Evolutionary conservation across 1,284 basidiomycete species (phyloP), one percentile per base, ranked within the genome.

Genomic region (Meira nashicola): DNA sequence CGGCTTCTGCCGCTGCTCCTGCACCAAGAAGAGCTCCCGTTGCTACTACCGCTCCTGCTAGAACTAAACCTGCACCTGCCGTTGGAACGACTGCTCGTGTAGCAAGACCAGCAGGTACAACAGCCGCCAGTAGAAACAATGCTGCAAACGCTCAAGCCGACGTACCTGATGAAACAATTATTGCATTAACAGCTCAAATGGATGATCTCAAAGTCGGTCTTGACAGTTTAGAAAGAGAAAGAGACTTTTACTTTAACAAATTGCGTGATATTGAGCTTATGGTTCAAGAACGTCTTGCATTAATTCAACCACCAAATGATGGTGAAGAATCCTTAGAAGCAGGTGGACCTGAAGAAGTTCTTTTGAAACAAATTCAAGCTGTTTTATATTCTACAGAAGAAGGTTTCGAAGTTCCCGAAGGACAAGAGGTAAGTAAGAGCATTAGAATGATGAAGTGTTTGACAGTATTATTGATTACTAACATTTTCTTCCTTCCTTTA

Each of bases 191-290:
- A 60, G 80, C 81, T 0, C 90, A 96, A 79, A 82, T 95, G 62
- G 84, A 86, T 69, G 94, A 97, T 68, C 83, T 96, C 82, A 86
- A 86, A 57, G 79, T 83, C 1, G 88, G 90, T 71, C 83, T 95
- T 64, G 92, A 93, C 78, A 89, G 89, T 74, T 80, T 84, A 49
- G 82, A 82, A 82, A 94, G 92, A 81, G 92, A 97, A 82, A 83
- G 93, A 46, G 93, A 97, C 79, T 98, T 98, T 79, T 98, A 98
- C 81, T 98, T 97, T 81, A 87, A 89, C 72, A 98, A 97, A 86
- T 62, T 77, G 10, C 66, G 74, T 15, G 89, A 94, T 68, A 97
- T 99, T 71, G 94, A 99, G 80, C 89, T 97, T 65, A 82, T 97
- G 21, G 89, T 90, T 2, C 79, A 77, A 41, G 79, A 79, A 19